These are phyloP conservation scores for Schizosaccharomyces osmophilus DNA, from an alignment of 805 yeast species.

Conservation along the genomic window DNA sequence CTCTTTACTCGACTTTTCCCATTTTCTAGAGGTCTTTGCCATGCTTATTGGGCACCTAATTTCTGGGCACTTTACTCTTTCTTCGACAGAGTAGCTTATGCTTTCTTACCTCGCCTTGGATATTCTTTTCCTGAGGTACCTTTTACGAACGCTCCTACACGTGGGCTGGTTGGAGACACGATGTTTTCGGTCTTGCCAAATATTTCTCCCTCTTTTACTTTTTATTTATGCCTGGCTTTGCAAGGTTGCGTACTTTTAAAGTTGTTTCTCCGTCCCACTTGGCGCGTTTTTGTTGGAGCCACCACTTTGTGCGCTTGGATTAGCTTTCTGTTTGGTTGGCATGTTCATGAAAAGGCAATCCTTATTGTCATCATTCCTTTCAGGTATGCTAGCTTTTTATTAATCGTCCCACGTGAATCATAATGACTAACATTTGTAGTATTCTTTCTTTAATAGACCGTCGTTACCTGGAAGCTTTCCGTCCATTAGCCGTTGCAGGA, in stretches of 20 bases:
- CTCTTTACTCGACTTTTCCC: constrained; percentile 59
- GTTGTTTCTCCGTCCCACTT: constrained; percentile 35
- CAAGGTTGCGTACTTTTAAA: constrained; percentile 23
- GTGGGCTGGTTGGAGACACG: constrained; percentile 83
- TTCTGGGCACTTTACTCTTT: constrained; percentile 88
- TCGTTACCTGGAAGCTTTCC: constrained; percentile 45
- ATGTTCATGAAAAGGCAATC: constrained; percentile 95
- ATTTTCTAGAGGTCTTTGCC: constrained; percentile 81
- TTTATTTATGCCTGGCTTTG: constrained; percentile 57
- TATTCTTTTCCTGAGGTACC: constrained; percentile 2
- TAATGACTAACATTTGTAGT: neutral
- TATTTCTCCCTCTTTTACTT: constrained; percentile 54
- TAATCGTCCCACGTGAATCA: neutral
- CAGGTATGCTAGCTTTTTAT: constrained; percentile 14
- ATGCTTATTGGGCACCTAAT: constrained; percentile 98
- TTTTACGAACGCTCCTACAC: constrained; percentile 19
- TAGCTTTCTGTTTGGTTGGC: constrained; percentile 91
- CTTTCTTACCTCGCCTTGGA: constrained; percentile 4
- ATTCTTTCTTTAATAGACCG: constrained; percentile 50
- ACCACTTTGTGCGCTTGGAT: constrained; percentile 76
- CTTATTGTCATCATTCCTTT: constrained; percentile 71
- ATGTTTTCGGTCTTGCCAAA: constrained; percentile 59
- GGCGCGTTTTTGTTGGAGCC: constrained; percentile 57
- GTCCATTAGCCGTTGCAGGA: constrained; percentile 52
- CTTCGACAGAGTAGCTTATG: constrained; percentile 38